phyloP scores from a whole-genome alignment of 257 asterid genomes.

The Phtheirospermum japonicum region DNA sequence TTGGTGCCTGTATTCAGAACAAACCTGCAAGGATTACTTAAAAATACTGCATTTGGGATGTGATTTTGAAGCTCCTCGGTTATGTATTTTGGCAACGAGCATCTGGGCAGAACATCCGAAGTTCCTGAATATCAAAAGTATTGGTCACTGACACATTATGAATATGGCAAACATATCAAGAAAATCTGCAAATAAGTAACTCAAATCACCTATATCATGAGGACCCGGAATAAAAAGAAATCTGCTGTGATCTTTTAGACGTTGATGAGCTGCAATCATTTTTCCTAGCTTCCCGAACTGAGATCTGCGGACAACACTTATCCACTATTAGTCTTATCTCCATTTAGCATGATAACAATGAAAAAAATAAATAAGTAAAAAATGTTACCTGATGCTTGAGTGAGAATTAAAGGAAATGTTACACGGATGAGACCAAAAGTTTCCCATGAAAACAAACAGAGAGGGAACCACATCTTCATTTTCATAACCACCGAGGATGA shows the following conservation, averaged over 20 bases:
- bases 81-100: slow-evolving; percentile 75
- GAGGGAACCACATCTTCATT: slow-evolving; percentile 81
- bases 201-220: slow-evolving; percentile 76
- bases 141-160: slow-evolving; percentile 18
- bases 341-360: slow-evolving; percentile 24
- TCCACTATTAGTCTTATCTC: slow-evolving; percentile 22
- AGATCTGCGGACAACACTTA: slow-evolving; percentile 43
- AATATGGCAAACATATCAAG: slow-evolving; percentile 16
- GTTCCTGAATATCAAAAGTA: slow-evolving; percentile 56
- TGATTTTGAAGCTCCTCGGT: slow-evolving; percentile 73
- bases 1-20: slow-evolving; percentile 22
- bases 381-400: slow-evolving; percentile 77
- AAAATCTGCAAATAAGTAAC: slow-evolving; percentile 26
- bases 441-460: slow-evolving; percentile 95
- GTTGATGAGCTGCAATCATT: slow-evolving; percentile 73
- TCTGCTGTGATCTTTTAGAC: slow-evolving; percentile 63
- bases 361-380: slow-evolving; percentile 30
- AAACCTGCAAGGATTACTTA: slow-evolving; percentile 96
- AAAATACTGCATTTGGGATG: slow-evolving; percentile 70
- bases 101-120: slow-evolving; percentile 82
- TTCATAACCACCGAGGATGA: slow-evolving; percentile 75
- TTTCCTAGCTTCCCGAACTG: slow-evolving; percentile 90
- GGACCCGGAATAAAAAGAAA: slow-evolving; percentile 98
- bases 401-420: slow-evolving; percentile 82
- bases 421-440: slow-evolving; percentile 90